Conservation (phyloP, 2,329 filamentous ascomycete genomes). For the Pseudocercospora ulei region DNA sequence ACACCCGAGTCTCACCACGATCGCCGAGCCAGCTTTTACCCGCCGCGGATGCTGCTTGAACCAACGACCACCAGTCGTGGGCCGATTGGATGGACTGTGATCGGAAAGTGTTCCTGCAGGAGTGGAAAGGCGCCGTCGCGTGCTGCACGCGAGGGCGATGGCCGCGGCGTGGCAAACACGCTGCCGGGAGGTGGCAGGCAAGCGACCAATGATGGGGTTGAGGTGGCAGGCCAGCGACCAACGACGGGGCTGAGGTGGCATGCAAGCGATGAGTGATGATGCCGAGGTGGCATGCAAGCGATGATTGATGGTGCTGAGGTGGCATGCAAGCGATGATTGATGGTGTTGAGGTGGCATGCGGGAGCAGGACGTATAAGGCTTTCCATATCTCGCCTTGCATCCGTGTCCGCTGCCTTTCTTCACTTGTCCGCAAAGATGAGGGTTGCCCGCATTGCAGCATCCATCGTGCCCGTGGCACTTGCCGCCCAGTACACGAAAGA, state of each 20-base stretch:
- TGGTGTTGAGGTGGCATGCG: not conserved
- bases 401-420: not conserved
- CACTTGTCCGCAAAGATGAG: constrained; percentile 15
- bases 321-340: not conserved
- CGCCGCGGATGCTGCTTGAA: constrained; percentile 6
- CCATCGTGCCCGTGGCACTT: constrained; percentile 16
- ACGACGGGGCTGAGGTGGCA: too few species aligned
- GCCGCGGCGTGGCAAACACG: constrained; percentile 6
- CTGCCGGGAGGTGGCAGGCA: not conserved
- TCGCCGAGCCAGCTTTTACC: not conserved
- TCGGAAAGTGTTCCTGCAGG: constrained; percentile 18
- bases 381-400: not conserved
- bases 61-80: constrained; percentile 5
- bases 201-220: too few species aligned
- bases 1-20: constrained; percentile 1
- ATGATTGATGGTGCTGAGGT: not conserved
- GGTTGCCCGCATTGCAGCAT: constrained; percentile 17
- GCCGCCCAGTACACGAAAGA: constrained; percentile 19
- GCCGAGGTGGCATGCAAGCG: constrained; percentile 3
- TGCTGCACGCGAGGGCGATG: constrained; percentile 7
- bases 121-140: constrained; percentile 7
- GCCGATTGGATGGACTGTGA: constrained; percentile 9
- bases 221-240: too few species aligned
- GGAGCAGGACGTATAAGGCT: constrained; percentile 9
- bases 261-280: not conserved